These are phyloP conservation scores for Ostreobium quekettii DNA, from an alignment of 139 green algal genomes.

Conservation along the genomic window DNA sequence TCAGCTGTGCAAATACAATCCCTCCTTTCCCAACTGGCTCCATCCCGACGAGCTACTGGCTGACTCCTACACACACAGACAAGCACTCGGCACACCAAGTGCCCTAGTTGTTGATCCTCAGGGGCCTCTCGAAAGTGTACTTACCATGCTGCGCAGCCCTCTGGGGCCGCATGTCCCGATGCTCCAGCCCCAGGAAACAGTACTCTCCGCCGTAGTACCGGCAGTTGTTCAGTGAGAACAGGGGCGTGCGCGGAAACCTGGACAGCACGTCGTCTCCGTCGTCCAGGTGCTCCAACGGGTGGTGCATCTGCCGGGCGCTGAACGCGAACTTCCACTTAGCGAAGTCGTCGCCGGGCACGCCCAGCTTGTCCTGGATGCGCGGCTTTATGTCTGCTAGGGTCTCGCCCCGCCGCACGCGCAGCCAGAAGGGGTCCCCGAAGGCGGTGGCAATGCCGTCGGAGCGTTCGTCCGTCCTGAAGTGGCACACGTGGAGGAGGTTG, in stretches of 20 bases:
- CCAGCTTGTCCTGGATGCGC: conserved; percentile 63
- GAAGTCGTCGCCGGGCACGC: conserved; percentile 71
- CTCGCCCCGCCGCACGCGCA: conserved; percentile 59
- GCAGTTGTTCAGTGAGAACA: not conserved
- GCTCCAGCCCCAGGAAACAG: conserved; percentile 62
- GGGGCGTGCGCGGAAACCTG: conserved; percentile 10
- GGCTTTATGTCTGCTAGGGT: conserved; percentile 57
- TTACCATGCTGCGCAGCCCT: not conserved
- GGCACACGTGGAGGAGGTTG: not conserved
- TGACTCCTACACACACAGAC: no score
- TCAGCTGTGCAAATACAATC: no score
- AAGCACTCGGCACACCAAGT: no score
- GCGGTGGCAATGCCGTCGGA: conserved; percentile 24
- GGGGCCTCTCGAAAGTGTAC: no score
- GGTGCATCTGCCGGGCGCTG: conserved; percentile 24
- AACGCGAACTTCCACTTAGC: conserved; percentile 69
- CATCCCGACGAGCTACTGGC: no score
- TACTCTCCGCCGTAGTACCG: conserved; percentile 1
- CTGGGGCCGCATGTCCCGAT: conserved; percentile 55
- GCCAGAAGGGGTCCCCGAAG: conserved; percentile 87
- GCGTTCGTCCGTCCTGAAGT: conserved; percentile 10
- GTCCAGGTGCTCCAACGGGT: conserved; percentile 49
- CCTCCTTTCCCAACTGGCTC: no score
- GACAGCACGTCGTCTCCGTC: conserved; percentile 45
- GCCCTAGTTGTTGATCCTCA: no score